Evolutionary conservation across 768 basidiomycete genomes (phyloP).

Genomic region (Collybia mongolica): DNA sequence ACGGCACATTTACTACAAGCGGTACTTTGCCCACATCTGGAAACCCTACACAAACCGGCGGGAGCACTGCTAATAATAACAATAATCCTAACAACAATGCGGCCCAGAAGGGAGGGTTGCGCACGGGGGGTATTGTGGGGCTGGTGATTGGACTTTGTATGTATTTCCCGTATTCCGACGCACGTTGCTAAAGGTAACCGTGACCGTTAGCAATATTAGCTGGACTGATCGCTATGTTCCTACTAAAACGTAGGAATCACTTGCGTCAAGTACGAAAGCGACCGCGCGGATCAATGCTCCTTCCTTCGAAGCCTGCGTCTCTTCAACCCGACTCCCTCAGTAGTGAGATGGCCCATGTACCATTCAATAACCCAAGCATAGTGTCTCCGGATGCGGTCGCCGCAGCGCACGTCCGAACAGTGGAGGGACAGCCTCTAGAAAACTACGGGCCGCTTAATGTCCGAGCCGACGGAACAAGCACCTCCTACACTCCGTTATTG

Average conservation of each 20-base stretch:
- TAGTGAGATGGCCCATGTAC: conserved; percentile 7
- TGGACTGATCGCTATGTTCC: conserved; percentile 8
- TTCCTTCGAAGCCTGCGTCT: conserved; percentile 1
- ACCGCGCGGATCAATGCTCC: conserved; percentile 14
- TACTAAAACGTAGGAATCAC: conserved; percentile 10
- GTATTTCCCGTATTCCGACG: neutral
- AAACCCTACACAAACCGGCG: neutral
- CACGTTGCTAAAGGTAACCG: neutral
- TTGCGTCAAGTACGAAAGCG: conserved; percentile 8
- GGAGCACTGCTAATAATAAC: no score
- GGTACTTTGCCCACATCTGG: neutral
- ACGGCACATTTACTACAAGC: neutral
- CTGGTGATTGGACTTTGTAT: conserved; percentile 15
- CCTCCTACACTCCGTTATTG: neutral
- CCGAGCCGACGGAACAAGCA: conserved; percentile 1
- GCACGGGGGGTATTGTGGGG: conserved; percentile 18
- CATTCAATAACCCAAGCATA: conserved; percentile 1
- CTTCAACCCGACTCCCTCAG: neutral
- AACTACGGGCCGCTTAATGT: conserved; percentile 5
- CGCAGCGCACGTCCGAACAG: conserved; percentile 3
- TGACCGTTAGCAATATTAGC: conserved; percentile 1
- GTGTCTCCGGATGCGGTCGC: neutral
- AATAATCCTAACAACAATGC: neutral
- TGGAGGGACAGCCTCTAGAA: neutral
- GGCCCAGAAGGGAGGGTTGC: conserved; percentile 9